Percentiles rank a stretch among this genome's conserved stretches.
These are phyloP conservation scores for Caloboletus inedulis DNA, from an alignment of 1,284 basidiomycete genomes.

Conservation along the genomic window DNA sequence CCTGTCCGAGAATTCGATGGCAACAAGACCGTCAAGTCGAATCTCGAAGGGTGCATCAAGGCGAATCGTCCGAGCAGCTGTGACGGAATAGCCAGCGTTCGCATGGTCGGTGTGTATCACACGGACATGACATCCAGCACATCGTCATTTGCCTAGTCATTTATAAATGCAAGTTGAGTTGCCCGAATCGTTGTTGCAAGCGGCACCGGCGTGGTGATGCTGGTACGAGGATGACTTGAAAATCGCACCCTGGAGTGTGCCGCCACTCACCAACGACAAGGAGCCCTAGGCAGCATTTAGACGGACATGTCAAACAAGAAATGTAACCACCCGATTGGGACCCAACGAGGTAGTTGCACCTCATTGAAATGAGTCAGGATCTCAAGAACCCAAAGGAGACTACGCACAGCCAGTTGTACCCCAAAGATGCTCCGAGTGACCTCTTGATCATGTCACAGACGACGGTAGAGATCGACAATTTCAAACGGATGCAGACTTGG, in stretches of 20 bases:
- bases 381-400: conserved; percentile 21
- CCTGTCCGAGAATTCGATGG: background rate
- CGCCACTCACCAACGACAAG: background rate
- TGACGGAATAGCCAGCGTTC: background rate
- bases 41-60: conserved; percentile 6
- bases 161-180: conserved; percentile 18
- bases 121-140: conserved; percentile 31
- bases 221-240: conserved; percentile 9
- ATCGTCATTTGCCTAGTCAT: conserved; percentile 4
- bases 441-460: conserved; percentile 14
- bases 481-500: conserved; percentile 16
- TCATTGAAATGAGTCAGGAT: conserved; percentile 17
- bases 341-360: conserved; percentile 19
- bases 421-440: conserved; percentile 10
- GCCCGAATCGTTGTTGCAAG: conserved; percentile 17
- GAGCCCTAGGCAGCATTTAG: background rate
- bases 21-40: background rate
- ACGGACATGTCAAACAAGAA: conserved; percentile 3
- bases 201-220: conserved; percentile 26
- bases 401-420: conserved; percentile 23
- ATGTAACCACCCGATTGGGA: background rate
- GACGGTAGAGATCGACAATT: conserved; percentile 20
- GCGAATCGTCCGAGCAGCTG: conserved; percentile 18
- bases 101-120: conserved; percentile 12
- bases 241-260: background rate